phyloP scores from a whole-genome alignment of 2,329 filamentous ascomycete species.

The Chrysosporium queenslandicum region DNA sequence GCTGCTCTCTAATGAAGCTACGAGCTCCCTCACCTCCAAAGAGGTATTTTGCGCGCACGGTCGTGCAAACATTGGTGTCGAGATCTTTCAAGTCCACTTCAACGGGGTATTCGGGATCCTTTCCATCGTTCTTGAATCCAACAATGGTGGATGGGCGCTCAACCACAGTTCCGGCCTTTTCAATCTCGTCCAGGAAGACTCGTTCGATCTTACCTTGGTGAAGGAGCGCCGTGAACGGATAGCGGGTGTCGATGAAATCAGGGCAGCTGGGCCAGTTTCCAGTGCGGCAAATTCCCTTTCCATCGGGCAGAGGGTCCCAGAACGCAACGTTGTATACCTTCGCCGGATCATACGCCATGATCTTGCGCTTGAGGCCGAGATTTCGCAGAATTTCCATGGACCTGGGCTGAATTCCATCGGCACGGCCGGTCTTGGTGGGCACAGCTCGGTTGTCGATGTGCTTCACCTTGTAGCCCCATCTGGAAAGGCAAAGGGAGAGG shows the following conservation, averaged over 20 bases:
- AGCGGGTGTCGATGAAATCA: slow-evolving; percentile 59
- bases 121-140: slow-evolving; percentile 53
- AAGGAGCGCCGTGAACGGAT: slow-evolving; percentile 59
- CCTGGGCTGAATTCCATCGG: slow-evolving; percentile 37
- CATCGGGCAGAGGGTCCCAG: slow-evolving; percentile 48
- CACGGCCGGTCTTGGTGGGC: slow-evolving; percentile 35
- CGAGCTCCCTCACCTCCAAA: slow-evolving; percentile 62
- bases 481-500: slow-evolving; percentile 73
- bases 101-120: slow-evolving; percentile 56
- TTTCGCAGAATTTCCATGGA: slow-evolving; percentile 38
- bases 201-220: slow-evolving; percentile 64
- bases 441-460: slow-evolving; percentile 49
- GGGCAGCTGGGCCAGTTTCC: slow-evolving; percentile 79
- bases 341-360: slow-evolving; percentile 51
- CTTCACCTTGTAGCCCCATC: slow-evolving; percentile 93
- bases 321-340: slow-evolving; percentile 67
- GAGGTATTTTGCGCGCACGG: slow-evolving; percentile 57
- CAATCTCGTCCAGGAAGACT: slow-evolving; percentile 57
- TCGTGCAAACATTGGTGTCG: slow-evolving; percentile 27
- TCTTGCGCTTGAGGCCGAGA: slow-evolving; percentile 33
- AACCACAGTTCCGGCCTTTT: slow-evolving; percentile 47
- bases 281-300: slow-evolving; percentile 49
- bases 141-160: slow-evolving; percentile 54
- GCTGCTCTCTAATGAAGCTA: slow-evolving; percentile 54
- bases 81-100: slow-evolving; percentile 49